These are phyloP conservation scores for Melanomma pulvis-pyrius DNA, from an alignment of 495 filamentous ascomycete genomes.

Conservation along the genomic window DNA sequence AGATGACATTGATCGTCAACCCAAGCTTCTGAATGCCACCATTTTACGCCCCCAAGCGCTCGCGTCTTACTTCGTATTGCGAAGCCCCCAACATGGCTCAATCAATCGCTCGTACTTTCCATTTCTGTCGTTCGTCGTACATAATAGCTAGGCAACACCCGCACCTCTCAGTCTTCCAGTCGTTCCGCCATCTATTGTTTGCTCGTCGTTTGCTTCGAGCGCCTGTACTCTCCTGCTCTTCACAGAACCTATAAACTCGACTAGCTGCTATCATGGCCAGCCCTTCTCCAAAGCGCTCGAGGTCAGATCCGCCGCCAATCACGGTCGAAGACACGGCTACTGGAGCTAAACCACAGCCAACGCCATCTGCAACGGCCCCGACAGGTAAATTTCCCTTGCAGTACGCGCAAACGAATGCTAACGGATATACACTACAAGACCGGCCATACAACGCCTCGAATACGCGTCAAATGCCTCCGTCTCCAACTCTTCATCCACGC, in stretches of 20 bases:
- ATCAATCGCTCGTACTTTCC: not conserved
- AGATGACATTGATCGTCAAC: not conserved
- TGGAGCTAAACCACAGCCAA: conserved; percentile 15
- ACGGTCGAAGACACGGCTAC: conserved; percentile 34
- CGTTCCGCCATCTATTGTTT: not conserved
- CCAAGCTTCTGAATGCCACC: not conserved
- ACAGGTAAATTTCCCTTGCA: conserved; percentile 3
- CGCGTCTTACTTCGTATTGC: not conserved
- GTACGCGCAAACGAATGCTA: not conserved
- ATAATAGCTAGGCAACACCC: not conserved
- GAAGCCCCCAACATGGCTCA: not conserved
- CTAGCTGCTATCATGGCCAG: not conserved
- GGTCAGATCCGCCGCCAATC: conserved; percentile 36
- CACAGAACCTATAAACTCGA: not conserved
- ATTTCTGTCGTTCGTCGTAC: not conserved
- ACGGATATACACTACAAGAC: not conserved
- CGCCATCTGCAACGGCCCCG: conserved; percentile 11
- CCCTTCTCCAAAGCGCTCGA: conserved; percentile 20
- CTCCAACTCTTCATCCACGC: not conserved
- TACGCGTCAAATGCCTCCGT: not conserved
- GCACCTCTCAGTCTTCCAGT: not conserved
- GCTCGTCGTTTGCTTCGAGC: not conserved
- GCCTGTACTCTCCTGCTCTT: not conserved
- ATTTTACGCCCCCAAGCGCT: not conserved
- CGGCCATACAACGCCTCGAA: conserved; percentile 14